Conservation (phyloP, 352 stramenopile species). For the Pythium oligandrum region DNA sequence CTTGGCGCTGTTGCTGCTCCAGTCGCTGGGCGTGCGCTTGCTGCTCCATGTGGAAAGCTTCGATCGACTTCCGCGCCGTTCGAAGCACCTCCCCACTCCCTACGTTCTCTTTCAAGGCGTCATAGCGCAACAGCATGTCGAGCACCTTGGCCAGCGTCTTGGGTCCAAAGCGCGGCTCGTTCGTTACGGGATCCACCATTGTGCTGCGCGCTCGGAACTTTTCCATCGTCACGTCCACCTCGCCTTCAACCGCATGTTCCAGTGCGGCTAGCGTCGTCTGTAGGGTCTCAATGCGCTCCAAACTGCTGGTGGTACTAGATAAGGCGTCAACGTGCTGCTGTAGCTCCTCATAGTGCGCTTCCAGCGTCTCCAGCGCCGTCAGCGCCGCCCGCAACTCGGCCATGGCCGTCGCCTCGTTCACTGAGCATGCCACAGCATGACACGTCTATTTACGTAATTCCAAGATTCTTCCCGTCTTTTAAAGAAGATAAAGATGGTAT, state of each 20-base stretch:
- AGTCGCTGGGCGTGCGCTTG: conserved; percentile 16
- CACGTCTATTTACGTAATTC: too few relatives aligned
- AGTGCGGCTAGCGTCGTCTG: conserved; percentile 1
- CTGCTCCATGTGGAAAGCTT: conserved; percentile 12
- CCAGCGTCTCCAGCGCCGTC: conserved; percentile 35
- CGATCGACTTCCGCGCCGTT: conserved; percentile 1
- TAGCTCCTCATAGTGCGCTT: conserved; percentile 29
- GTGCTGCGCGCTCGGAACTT: conserved; percentile 44
- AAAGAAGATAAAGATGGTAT: too few relatives aligned
- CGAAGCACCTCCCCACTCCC: conserved; percentile 9
- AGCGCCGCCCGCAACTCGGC: conserved; percentile 47
- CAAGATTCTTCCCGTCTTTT: too few relatives aligned
- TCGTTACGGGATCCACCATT: conserved; percentile 70
- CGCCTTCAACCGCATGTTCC: conserved; percentile 24
- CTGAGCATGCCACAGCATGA: not conserved
- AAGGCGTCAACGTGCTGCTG: conserved; percentile 7
- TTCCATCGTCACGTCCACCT: conserved; percentile 32
- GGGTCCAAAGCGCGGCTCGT: conserved; percentile 63
- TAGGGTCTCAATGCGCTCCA: conserved; percentile 4
- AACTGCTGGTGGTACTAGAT: not conserved
- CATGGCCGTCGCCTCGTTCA: conserved; percentile 21
- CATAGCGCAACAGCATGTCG: conserved; percentile 45
- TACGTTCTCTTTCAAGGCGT: conserved; percentile 31
- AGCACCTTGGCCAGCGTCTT: conserved; percentile 71
- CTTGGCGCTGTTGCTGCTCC: conserved; percentile 9